Evolutionary conservation across 768 basidiomycete genomes (phyloP).

Genomic region (Leucocoprinus leucothites): DNA sequence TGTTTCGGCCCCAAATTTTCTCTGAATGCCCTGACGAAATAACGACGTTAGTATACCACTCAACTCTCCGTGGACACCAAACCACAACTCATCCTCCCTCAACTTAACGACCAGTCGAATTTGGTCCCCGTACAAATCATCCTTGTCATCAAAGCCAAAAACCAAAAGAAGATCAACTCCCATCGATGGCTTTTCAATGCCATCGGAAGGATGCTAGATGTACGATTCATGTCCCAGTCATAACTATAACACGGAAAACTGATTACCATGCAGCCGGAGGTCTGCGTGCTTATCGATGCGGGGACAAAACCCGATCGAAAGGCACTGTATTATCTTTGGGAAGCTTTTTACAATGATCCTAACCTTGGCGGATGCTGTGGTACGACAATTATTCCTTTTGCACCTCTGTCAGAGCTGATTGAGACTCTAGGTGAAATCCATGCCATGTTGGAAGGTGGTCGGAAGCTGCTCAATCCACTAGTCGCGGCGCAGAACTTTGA

Average conservation of each 20-base stretch:
- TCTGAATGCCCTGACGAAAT: neutral
- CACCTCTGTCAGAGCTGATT: no score
- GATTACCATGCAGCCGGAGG: conserved; percentile 61
- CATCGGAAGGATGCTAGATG: conserved; percentile 77
- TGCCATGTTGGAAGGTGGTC: conserved; percentile 93
- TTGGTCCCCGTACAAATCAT: conserved; percentile 92
- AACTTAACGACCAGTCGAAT: conserved; percentile 86
- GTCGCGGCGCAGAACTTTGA: conserved; percentile 97
- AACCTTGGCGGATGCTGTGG: conserved; percentile 79
- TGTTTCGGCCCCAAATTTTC: neutral
- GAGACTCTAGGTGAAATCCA: conserved; percentile 72
- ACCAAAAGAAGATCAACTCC: conserved; percentile 94
- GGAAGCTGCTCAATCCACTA: conserved; percentile 86
- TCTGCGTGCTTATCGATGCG: conserved; percentile 90
- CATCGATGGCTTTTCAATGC: conserved; percentile 97
- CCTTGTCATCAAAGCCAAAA: conserved; percentile 88
- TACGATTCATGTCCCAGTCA: conserved; percentile 22
- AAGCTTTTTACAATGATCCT: conserved; percentile 80
- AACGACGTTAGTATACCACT: conserved; percentile 75
- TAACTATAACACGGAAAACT: neutral
- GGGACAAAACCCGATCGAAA: conserved; percentile 97
- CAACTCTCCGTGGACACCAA: conserved; percentile 90
- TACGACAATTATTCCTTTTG: no score
- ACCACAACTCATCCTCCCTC: conserved; percentile 85
- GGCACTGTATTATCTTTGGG: conserved; percentile 94